Evolutionary conservation across 2,329 filamentous ascomycete species (phyloP).

Genomic region (Juglanconis sp.): DNA sequence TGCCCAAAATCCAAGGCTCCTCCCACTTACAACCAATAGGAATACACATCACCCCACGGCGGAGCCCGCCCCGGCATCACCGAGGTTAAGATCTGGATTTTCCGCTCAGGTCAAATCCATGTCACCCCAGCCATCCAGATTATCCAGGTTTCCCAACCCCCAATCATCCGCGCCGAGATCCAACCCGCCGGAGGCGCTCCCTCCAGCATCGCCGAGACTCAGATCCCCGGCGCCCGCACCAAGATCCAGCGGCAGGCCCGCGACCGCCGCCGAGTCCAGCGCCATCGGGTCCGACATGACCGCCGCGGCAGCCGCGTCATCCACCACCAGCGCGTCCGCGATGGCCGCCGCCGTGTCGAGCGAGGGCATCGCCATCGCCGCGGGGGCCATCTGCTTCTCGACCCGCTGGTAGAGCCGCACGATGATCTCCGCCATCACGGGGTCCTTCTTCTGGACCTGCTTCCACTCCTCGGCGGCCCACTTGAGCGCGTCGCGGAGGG

Average conservation of each 20-base stretch:
- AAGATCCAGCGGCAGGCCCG: conserved; percentile 46
- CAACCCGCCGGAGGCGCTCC: conserved; percentile 34
- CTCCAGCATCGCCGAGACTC: conserved; percentile 33
- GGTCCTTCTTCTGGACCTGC: conserved; percentile 54
- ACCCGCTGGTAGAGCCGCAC: conserved; percentile 62
- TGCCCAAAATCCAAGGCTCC: too few species aligned
- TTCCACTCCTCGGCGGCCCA: conserved; percentile 56
- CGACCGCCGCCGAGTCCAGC: conserved; percentile 31
- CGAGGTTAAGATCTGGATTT: not conserved
- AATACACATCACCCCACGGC: too few species aligned
- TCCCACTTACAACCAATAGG: too few species aligned
- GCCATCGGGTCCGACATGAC: conserved; percentile 27
- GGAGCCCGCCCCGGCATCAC: too few species aligned
- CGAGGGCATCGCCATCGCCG: conserved; percentile 7
- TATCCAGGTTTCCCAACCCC: conserved; percentile 28
- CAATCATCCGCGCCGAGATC: conserved; percentile 41
- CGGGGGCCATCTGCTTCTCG: conserved; percentile 57
- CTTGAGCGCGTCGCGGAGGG: conserved; percentile 58
- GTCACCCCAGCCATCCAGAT: conserved; percentile 35
- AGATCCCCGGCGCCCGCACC: conserved; percentile 35
- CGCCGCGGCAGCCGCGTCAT: conserved; percentile 35
- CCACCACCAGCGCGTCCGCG: conserved; percentile 33
- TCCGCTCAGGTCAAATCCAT: conserved; percentile 19
- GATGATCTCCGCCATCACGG: conserved; percentile 55
- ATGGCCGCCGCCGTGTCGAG: conserved; percentile 30